Conservation (phyloP, 1,284 basidiomycete genomes). For the Cryptococcus hybrid region DNA sequence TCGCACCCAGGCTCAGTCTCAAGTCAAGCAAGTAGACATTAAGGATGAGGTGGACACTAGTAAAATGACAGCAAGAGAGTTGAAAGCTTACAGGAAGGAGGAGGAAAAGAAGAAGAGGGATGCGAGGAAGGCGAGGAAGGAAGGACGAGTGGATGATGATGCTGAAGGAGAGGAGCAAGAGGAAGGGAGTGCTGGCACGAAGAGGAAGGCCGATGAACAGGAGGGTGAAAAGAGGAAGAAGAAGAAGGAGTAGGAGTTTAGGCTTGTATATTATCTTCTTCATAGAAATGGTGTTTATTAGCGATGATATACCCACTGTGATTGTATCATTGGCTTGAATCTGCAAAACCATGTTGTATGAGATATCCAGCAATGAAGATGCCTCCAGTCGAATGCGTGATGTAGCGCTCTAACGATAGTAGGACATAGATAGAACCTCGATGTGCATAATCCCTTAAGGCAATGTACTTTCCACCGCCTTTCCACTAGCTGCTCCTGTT, state of each 20-base stretch:
- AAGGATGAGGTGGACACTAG: constrained; percentile 23
- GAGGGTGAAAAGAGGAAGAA: constrained; percentile 25
- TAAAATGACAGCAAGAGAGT: constrained; percentile 31
- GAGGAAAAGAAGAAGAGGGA: constrained; percentile 41
- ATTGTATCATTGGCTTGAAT: too few species aligned
- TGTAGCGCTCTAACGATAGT: too few species aligned
- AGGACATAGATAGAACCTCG: too few species aligned
- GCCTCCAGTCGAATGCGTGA: too few species aligned
- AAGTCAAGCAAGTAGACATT: neutral
- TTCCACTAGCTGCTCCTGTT: too few species aligned
- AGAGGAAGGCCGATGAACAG: constrained; percentile 5
- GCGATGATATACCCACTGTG: too few species aligned
- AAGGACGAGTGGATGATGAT: neutral
- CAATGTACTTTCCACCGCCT: too few species aligned
- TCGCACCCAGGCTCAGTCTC: constrained; percentile 2
- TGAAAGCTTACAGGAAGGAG: constrained; percentile 43
- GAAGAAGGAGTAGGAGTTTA: constrained; percentile 23
- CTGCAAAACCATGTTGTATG: too few species aligned
- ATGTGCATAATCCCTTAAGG: too few species aligned
- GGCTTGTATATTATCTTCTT: too few species aligned
- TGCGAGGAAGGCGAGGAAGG: constrained; percentile 42
- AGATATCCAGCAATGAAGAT: too few species aligned
- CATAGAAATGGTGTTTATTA: too few species aligned
- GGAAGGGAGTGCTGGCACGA: constrained; percentile 19
- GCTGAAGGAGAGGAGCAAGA: constrained; percentile 15